Percentiles rank a stretch among this genome's conserved stretches.
Conservation (phyloP, 2,329 filamentous ascomycete species). For the Curvularia hawaiiensis region DNA sequence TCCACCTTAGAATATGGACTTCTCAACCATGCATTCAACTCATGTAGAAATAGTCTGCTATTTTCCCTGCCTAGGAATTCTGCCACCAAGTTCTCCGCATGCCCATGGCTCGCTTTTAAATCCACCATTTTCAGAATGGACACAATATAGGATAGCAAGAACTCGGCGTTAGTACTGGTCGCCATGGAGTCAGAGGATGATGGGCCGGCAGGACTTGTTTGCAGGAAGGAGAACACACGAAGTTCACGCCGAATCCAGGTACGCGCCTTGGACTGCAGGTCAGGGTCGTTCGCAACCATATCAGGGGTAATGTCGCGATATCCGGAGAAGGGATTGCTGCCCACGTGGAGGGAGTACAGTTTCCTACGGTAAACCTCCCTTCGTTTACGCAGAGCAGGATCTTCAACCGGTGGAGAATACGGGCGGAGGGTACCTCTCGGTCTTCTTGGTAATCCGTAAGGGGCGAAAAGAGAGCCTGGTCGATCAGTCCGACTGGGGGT, state of each 20-base stretch:
- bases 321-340: slow-evolving; percentile 76
- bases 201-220: slow-evolving; percentile 42
- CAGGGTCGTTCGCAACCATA: slow-evolving; percentile 66
- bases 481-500: not conserved
- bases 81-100: slow-evolving; percentile 77
- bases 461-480: slow-evolving; percentile 18
- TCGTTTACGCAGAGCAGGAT: slow-evolving; percentile 62
- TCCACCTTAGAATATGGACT: slow-evolving; percentile 75
- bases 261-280: slow-evolving; percentile 75
- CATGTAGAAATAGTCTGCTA: slow-evolving; percentile 79
- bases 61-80: slow-evolving; percentile 79
- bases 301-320: slow-evolving; percentile 76
- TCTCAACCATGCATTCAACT: slow-evolving; percentile 79
- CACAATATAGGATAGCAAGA: slow-evolving; percentile 83
- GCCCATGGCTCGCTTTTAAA: slow-evolving; percentile 75
- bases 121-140: slow-evolving; percentile 84
- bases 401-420: slow-evolving; percentile 35
- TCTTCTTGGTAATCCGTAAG: slow-evolving; percentile 25
- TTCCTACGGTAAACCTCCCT: slow-evolving; percentile 73
- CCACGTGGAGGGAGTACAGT: slow-evolving; percentile 80
- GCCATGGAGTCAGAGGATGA: slow-evolving; percentile 23
- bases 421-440: slow-evolving; percentile 24
- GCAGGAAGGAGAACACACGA: slow-evolving; percentile 78
- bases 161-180: slow-evolving; percentile 74
- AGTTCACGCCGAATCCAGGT: slow-evolving; percentile 85